Conservation (phyloP, 2,329 filamentous ascomycete genomes). For the Aspergillus ibericus region DNA sequence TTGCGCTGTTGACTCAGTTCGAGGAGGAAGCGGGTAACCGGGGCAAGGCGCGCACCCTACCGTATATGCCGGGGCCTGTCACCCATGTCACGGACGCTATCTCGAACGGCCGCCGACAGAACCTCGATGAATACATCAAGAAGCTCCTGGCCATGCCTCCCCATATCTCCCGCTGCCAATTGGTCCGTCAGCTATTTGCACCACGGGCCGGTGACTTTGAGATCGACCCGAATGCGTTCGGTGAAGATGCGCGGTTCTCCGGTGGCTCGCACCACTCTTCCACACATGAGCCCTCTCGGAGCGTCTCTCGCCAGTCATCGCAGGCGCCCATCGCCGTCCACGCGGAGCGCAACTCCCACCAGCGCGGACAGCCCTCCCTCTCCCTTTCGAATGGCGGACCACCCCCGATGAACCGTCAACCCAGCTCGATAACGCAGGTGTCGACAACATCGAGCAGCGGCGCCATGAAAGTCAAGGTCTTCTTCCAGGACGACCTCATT, state of each 20-base stretch:
- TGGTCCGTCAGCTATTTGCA: slow-evolving; percentile 88
- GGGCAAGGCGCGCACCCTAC: slow-evolving; percentile 75
- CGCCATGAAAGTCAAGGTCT: slow-evolving; percentile 90
- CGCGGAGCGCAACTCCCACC: slow-evolving; percentile 40
- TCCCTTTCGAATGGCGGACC: slow-evolving; percentile 38
- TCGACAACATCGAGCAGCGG: slow-evolving; percentile 42
- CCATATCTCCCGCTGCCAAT: slow-evolving; percentile 78
- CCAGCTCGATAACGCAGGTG: slow-evolving; percentile 55
- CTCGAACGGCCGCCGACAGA: slow-evolving; percentile 87
- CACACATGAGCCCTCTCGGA: slow-evolving; percentile 60
- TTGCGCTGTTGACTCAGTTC: slow-evolving; percentile 86
- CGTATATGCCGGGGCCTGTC: slow-evolving; percentile 97
- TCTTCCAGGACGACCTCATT: slow-evolving; percentile 87
- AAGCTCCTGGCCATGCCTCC: slow-evolving; percentile 78
- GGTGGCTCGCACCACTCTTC: slow-evolving; percentile 68
- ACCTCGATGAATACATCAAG: slow-evolving; percentile 93
- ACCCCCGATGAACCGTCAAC: slow-evolving; percentile 48
- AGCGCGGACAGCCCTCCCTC: slow-evolving; percentile 37
- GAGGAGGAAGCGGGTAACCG: slow-evolving; percentile 90
- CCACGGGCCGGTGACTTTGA: slow-evolving; percentile 91
- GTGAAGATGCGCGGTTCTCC: slow-evolving; percentile 74
- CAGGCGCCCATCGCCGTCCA: slow-evolving; percentile 61
- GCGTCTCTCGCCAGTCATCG: slow-evolving; percentile 65
- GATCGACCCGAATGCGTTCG: slow-evolving; percentile 68
- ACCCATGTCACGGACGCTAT: slow-evolving; percentile 98